Conservation (phyloP, 306 rosid species). For the Vigna angularis region DNA sequence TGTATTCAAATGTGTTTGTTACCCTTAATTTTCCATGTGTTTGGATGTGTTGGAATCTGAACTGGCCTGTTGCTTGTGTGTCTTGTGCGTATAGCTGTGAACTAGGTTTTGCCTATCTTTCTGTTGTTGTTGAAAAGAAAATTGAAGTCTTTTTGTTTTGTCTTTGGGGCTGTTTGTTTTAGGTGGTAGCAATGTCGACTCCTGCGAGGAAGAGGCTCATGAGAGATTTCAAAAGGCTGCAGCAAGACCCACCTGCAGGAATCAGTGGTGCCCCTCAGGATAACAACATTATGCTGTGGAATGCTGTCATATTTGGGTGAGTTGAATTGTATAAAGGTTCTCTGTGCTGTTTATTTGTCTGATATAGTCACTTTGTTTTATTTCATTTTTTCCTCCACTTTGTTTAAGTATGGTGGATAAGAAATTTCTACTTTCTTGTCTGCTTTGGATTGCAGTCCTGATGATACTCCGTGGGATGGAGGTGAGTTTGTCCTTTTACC, state of each 20-base stretch:
- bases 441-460: conserved; percentile 71
- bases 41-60: not conserved
- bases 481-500: conserved; percentile 53
- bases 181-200: conserved; percentile 87
- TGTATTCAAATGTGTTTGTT: not conserved
- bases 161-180: conserved; percentile 26
- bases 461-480: conserved; percentile 78
- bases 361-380: conserved; percentile 35
- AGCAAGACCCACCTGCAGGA: conserved; percentile 98
- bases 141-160: conserved; percentile 4
- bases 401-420: conserved; percentile 58
- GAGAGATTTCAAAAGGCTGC: conserved; percentile 99
- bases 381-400: conserved; percentile 21
- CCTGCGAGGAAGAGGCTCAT: conserved; percentile 94
- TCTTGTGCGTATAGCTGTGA: not conserved
- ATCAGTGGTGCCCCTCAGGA: conserved; percentile 99
- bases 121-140: not conserved
- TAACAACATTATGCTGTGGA: conserved; percentile 97
- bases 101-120: not conserved
- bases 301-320: conserved; percentile 98
- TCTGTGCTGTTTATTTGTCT: conserved; percentile 21
- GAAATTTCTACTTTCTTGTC: conserved; percentile 64
- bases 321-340: conserved; percentile 44
- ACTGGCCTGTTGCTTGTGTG: conserved; percentile 1
- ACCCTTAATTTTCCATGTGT: not conserved